Base-by-base conservation (phyloP, 306 rosid genomes). In the Trichosanthes truncata region DNA sequence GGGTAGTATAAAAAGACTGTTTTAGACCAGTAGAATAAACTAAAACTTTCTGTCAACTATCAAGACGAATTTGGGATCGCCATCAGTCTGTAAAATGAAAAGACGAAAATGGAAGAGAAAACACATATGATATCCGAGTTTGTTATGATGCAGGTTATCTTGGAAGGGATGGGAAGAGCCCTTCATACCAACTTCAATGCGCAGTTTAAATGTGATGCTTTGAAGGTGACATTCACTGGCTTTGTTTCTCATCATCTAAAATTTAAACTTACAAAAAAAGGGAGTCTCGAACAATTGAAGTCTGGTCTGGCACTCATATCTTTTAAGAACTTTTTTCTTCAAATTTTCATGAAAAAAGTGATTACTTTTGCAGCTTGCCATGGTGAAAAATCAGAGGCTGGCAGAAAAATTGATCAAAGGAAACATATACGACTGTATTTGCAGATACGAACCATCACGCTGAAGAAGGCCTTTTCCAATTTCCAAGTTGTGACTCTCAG, bases 111-210 rank as follows among this genome's bases (percentile, higher is more conserved):
- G 1, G 29, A 62, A 73, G 61, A 29, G 36, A 23, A 20, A 33
- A 14, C 17, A 13, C 43, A 17, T n/a, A n/a, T 81, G 76, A 74
- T 76, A 61, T 85, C 56, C 49, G 43, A 73, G 43, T 51, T 31
- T 52, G 31, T 51, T 26, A 18, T 51, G 18, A 29, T 85, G 87
- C 97, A 96, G 99, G 88, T 96, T 78, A 89, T 93, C 80, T 90
- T 96, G 92, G 99, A 96, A 85, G 98, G 99, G 35, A 96, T 96
- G 99, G 99, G 99, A 45, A 87, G 99, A 85, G 74, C 99, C 73
- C 88, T 96, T 31, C 98, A 96, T 80, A 93, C 99, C 71, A 96
- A 96, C 89, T 91, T 93, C 85, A 91, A 96, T 84, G 98, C 96
- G 0, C 85, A 59, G 80, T 96, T 96, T 60, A 88, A 93, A 74